Percentiles rank a stretch among this genome's conserved stretches.
Evolutionary conservation across 306 rosid genomes (phyloP).

Genomic region (Begonia masoniana): DNA sequence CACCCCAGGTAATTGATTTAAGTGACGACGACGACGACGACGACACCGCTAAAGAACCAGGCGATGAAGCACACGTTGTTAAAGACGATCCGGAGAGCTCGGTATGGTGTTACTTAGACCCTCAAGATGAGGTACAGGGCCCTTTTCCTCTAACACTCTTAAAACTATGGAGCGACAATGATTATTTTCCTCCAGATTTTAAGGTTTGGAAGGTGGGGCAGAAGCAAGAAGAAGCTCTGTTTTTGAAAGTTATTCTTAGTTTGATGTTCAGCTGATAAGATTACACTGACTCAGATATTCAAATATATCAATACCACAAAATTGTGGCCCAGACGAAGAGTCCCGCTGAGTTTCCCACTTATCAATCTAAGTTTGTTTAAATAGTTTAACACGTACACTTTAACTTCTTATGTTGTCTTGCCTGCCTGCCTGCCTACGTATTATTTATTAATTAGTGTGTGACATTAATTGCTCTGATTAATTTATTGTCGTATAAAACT

Average conservation of each 20-base stretch:
- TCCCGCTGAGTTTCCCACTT: too few species aligned
- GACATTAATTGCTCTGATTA: too few species aligned
- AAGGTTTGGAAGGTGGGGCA: slow-evolving; percentile 65
- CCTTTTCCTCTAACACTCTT: slow-evolving; percentile 42
- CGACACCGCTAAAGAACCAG: slow-evolving; percentile 19
- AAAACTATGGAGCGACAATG: slow-evolving; percentile 58
- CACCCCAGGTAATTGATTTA: slow-evolving; percentile 32
- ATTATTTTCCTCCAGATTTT: slow-evolving; percentile 56
- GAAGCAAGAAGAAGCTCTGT: slow-evolving; percentile 28
- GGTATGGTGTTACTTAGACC: slow-evolving; percentile 65
- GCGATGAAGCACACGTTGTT: slow-evolving; percentile 9
- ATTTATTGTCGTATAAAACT: too few species aligned
- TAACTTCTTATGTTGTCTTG: too few species aligned
- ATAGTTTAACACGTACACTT: too few species aligned
- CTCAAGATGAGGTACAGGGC: slow-evolving; percentile 59
- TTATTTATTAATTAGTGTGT: too few species aligned
- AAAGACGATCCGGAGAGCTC: slow-evolving; percentile 11
- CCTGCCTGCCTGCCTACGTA: too few species aligned
- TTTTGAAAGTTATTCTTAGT: slow-evolving; percentile 29
- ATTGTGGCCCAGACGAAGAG: too few species aligned
- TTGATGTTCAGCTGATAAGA: too few species aligned
- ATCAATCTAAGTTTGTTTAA: too few species aligned
- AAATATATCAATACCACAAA: too few species aligned
- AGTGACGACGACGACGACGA: slow-evolving; percentile 48
- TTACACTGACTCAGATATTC: too few species aligned